Conservation (phyloP, 116 monocot genomes). For the Iris pallida region DNA sequence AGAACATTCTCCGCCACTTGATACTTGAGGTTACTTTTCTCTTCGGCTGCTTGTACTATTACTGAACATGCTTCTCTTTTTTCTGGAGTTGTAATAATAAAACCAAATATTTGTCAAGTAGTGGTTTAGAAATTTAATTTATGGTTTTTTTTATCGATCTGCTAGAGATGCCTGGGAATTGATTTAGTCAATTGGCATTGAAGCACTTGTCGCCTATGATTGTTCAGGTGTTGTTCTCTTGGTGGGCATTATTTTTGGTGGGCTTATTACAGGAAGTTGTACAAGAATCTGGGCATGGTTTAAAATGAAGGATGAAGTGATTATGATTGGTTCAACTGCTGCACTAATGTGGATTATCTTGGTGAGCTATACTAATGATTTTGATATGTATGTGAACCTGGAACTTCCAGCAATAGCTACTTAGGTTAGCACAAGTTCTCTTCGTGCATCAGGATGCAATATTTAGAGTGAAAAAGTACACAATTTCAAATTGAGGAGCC, state of each 20-base stretch:
- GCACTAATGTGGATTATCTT: constrained; percentile 86
- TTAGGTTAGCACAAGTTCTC: too few species aligned
- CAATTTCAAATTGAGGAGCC: too few species aligned
- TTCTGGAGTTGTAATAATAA: neutral
- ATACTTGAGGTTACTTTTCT: neutral
- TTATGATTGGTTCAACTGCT: constrained; percentile 82
- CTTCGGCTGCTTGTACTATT: neutral
- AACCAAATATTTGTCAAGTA: neutral
- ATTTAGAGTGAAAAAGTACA: too few species aligned
- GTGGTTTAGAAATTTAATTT: neutral
- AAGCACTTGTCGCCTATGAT: constrained; percentile 95
- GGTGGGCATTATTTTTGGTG: constrained; percentile 83
- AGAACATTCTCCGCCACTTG: too few species aligned
- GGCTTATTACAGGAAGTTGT: constrained; percentile 85
- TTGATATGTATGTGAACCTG: neutral
- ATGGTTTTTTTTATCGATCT: constrained; percentile 63
- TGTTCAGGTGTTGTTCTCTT: constrained; percentile 93
- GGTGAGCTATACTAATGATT: constrained; percentile 36
- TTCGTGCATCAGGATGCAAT: too few species aligned
- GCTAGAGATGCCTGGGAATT: constrained; percentile 99
- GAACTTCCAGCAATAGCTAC: too few species aligned
- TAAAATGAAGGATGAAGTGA: constrained; percentile 57
- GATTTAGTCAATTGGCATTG: constrained; percentile 92
- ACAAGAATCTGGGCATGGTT: constrained; percentile 76
- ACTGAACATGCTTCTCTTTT: constrained; percentile 7